Conservation (phyloP, 495 filamentous ascomycete genomes). For the Alectoria sarmentosa region DNA sequence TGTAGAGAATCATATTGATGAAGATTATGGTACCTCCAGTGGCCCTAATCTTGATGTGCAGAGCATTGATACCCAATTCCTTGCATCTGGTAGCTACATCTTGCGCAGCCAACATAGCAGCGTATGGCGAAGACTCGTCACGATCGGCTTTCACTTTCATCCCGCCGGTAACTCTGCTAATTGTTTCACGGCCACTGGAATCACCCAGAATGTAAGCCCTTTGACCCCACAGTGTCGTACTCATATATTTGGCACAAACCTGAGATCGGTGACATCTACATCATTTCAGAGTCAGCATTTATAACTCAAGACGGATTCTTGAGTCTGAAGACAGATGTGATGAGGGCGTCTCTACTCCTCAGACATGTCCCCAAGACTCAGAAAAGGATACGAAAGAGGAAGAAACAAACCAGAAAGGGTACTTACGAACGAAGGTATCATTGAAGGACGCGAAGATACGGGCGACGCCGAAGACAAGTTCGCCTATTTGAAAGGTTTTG, state of each 20-base stretch:
- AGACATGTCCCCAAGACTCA: background rate
- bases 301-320: background rate
- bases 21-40: slow-evolving; percentile 64
- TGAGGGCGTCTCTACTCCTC: background rate
- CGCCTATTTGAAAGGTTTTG: slow-evolving; percentile 47
- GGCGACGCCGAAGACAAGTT: slow-evolving; percentile 97
- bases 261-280: slow-evolving; percentile 88
- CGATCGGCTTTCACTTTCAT: slow-evolving; percentile 99
- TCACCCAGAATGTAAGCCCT: slow-evolving; percentile 61
- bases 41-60: slow-evolving; percentile 99
- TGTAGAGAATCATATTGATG: background rate
- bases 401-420: background rate
- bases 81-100: slow-evolving; percentile 92
- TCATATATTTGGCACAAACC: slow-evolving; percentile 50
- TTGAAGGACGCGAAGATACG: slow-evolving; percentile 99
- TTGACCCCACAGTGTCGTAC: slow-evolving; percentile 14
- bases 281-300: background rate
- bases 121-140: slow-evolving; percentile 99
- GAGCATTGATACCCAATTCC: slow-evolving; percentile 96
- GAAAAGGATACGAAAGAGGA: background rate
- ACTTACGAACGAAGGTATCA: slow-evolving; percentile 78
- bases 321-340: background rate
- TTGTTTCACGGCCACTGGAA: slow-evolving; percentile 97
- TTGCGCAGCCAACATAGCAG: slow-evolving; percentile 99
- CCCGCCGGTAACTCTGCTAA: slow-evolving; percentile 96